Base-by-base conservation (phyloP, 805 yeast species). In the Wickerhamomyces strasburgensis region DNA sequence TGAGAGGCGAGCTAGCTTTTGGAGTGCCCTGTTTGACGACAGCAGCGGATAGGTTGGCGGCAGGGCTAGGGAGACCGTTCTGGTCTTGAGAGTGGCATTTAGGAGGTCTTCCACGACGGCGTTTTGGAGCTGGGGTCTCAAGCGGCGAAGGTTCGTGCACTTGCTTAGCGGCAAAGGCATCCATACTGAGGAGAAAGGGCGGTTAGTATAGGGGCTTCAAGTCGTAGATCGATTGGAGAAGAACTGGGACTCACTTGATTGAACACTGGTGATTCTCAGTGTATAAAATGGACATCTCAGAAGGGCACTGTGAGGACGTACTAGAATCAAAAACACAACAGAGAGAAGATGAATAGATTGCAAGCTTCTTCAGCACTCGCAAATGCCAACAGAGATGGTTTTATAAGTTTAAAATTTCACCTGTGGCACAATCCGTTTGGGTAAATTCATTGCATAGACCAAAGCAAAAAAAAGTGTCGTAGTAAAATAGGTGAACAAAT, bases 21-120 rank as follows among this genome's bases (percentile, higher is more conserved):
- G 59, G 59, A 7, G 57, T 45, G 1, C 59, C 59, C 29, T 47
- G 56, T 33, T 47, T 54, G 34, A 51, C 19, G 8, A 50, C 54
- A 14, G 57, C 53, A 4, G 59, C 59, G 0, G 59, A 54, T 7
- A 46, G 33, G 35, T 37, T 37, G 9, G 54, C 57, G 27, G 58
- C 57, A 15, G 52, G 51, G 19, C 48, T 42, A 4, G 46, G 40
- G 2, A 29, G 19, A 8, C 35, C 38, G 9, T 36, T 38, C 2
- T 30, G 29, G 5, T 23, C 15, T 16, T 39, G 31, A n/a, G n/a
- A n/a, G 13, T 34, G 28, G 14, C 43, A 34, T 35, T 44, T 53
- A 9, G 57, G 39, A 14, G 56, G 56, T 46, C 59, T 52, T 6
- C 59, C 59, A 42, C 57, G 54, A 28, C 56, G 55, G 14, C 57